A percentile compares a stretch with the other conserved stretches of the same genome.
These are phyloP conservation scores for Gaeumannomyces sp. DNA, from an alignment of 2,329 filamentous ascomycete genomes.

Conservation along the genomic window DNA sequence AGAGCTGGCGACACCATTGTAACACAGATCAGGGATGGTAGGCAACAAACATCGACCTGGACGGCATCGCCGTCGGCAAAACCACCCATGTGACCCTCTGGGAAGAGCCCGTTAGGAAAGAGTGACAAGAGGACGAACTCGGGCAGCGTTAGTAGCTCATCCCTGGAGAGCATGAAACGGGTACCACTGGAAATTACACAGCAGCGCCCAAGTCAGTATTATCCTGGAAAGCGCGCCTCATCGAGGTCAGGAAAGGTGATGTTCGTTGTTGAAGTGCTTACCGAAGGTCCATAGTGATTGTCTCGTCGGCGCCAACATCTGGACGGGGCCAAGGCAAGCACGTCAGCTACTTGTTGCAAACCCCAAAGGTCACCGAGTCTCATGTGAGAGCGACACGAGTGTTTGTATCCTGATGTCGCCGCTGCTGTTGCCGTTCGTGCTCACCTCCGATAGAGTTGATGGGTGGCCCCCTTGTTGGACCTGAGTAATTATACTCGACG, in stretches of 20 bases:
- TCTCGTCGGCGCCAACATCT: constrained; percentile 86
- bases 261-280: constrained; percentile 36
- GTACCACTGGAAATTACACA: constrained; percentile 61
- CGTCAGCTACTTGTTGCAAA: constrained; percentile 10
- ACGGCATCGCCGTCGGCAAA: constrained; percentile 92
- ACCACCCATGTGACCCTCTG: constrained; percentile 90
- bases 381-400: not conserved
- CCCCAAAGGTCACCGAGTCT: not conserved
- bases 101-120: constrained; percentile 96
- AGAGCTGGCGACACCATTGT: constrained; percentile 25
- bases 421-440: constrained; percentile 17
- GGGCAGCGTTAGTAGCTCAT: constrained; percentile 89
- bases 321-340: constrained; percentile 15
- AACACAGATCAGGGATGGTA: not conserved
- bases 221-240: not conserved
- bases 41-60: constrained; percentile 73
- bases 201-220: not conserved
- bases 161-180: constrained; percentile 86
- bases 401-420: too few species aligned
- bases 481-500: constrained; percentile 98
- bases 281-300: constrained; percentile 91
- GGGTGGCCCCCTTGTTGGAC: constrained; percentile 90
- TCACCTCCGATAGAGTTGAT: constrained; percentile 84
- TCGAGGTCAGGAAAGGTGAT: not conserved
- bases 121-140: constrained; percentile 97